Conservation (phyloP, 1,284 basidiomycete genomes). For the Laetiporus sulphureus region DNA sequence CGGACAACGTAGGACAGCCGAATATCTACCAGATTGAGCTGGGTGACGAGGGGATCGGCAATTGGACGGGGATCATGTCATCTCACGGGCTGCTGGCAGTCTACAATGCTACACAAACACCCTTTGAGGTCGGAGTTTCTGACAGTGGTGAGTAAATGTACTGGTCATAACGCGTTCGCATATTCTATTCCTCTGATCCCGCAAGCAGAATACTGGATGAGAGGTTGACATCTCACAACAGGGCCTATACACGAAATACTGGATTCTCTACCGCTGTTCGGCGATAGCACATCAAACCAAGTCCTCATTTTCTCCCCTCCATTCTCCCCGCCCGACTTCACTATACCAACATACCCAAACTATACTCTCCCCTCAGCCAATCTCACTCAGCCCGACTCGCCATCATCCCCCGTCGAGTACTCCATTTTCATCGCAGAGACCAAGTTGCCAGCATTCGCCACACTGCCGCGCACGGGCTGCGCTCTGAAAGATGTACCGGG, state of each 20-base stretch:
- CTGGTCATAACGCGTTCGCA: not conserved
- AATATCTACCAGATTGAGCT: conserved; percentile 46
- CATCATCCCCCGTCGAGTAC: conserved; percentile 38
- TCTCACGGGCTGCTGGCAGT: conserved; percentile 46
- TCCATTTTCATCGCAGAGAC: conserved; percentile 51
- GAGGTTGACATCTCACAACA: conserved; percentile 12
- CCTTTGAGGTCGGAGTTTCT: conserved; percentile 56
- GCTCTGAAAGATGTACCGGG: conserved; percentile 32
- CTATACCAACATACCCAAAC: conserved; percentile 65
- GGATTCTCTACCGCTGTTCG: conserved; percentile 48
- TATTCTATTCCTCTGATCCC: too few relatives aligned
- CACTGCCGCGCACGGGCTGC: conserved; percentile 56
- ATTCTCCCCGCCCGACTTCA: conserved; percentile 21
- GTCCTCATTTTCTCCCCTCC: conserved; percentile 73
- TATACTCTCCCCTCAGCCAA: conserved; percentile 69
- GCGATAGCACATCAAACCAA: conserved; percentile 72
- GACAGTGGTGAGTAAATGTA: conserved; percentile 35
- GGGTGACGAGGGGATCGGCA: conserved; percentile 46
- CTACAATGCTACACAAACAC: conserved; percentile 29
- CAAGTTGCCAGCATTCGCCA: conserved; percentile 28
- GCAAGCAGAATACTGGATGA: too few relatives aligned
- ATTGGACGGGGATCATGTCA: conserved; percentile 42
- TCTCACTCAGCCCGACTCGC: conserved; percentile 34
- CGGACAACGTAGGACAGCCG: conserved; percentile 29
- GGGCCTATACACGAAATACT: conserved; percentile 42